Evolutionary conservation across 1,284 basidiomycete genomes (phyloP).

Genomic region (Meripilus lineatus): DNA sequence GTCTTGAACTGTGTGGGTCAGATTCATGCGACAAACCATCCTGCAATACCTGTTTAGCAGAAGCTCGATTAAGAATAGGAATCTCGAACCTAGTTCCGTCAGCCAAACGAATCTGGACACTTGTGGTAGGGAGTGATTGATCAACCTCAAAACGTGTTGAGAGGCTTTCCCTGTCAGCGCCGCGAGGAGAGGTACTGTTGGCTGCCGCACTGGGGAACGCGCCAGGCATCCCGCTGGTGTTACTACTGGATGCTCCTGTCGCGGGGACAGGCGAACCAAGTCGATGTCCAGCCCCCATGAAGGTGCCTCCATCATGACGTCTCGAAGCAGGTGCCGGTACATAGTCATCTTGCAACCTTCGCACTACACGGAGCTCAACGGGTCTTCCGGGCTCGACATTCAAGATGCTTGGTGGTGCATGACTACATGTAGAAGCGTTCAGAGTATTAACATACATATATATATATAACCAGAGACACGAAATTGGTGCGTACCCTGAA

Average conservation of each 20-base stretch:
- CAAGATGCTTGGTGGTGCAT: conserved; percentile 76
- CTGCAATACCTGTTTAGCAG: conserved; percentile 39
- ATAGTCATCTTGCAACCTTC: conserved; percentile 76
- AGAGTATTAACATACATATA: not conserved
- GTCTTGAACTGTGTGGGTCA: conserved; percentile 87
- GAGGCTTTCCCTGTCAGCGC: conserved; percentile 36
- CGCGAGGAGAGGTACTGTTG: conserved; percentile 14
- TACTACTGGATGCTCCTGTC: conserved; percentile 25
- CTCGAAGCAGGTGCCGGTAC: conserved; percentile 42
- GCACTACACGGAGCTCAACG: conserved; percentile 81
- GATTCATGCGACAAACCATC: conserved; percentile 86
- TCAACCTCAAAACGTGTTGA: conserved; percentile 78
- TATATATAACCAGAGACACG: conserved; percentile 21
- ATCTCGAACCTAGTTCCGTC: conserved; percentile 79
- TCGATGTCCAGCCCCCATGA: conserved; percentile 78
- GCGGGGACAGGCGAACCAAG: conserved; percentile 69
- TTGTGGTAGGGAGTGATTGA: conserved; percentile 76
- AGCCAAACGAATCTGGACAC: conserved; percentile 85
- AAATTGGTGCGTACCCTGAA: too few relatives aligned
- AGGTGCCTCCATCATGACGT: conserved; percentile 33
- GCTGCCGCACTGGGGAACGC: conserved; percentile 36
- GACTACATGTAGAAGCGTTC: conserved; percentile 34
- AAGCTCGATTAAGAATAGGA: not conserved
- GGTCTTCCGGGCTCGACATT: conserved; percentile 79
- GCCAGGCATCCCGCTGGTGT: conserved; percentile 46